Evolutionary conservation across 1,139 yeast genomes (phyloP).

Genomic region (Blastobotrys buckinghamii): DNA sequence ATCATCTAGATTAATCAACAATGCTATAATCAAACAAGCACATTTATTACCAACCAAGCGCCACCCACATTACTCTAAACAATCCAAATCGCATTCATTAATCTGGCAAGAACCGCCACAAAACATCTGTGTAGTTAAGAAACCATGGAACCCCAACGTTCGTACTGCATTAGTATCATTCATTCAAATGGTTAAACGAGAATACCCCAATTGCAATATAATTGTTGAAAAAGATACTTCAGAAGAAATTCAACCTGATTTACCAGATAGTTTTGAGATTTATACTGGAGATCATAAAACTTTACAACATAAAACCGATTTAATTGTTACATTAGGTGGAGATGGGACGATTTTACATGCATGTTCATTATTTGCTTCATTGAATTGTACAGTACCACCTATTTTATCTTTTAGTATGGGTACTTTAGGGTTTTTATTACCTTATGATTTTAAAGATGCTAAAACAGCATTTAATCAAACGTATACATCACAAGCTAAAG

Average conservation of each 20-base stretch:
- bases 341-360: conserved; percentile 90
- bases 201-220: conserved; percentile 47
- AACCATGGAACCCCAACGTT: conserved; percentile 70
- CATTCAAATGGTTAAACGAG: conserved; percentile 33
- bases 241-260: conserved; percentile 50
- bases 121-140: conserved; percentile 74
- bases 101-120: conserved; percentile 39
- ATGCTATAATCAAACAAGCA: not conserved
- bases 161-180: conserved; percentile 62
- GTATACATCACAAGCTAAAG: conserved; percentile 60
- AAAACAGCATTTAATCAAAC: conserved; percentile 59
- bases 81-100: conserved; percentile 15
- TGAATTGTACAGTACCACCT: conserved; percentile 72
- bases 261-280: conserved; percentile 21
- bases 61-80: not conserved
- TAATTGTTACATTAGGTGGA: conserved; percentile 85
- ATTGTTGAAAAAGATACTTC: conserved; percentile 73
- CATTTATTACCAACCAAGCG: not conserved
- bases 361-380: conserved; percentile 48
- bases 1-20: not conserved
- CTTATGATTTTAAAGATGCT: conserved; percentile 64
- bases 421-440: conserved; percentile 82
- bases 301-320: conserved; percentile 53
- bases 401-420: conserved; percentile 86
- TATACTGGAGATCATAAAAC: conserved; percentile 57